Evolutionary conservation across 1,139 yeast genomes (phyloP).

Genomic region (Debaryomycetaceae sp.): DNA sequence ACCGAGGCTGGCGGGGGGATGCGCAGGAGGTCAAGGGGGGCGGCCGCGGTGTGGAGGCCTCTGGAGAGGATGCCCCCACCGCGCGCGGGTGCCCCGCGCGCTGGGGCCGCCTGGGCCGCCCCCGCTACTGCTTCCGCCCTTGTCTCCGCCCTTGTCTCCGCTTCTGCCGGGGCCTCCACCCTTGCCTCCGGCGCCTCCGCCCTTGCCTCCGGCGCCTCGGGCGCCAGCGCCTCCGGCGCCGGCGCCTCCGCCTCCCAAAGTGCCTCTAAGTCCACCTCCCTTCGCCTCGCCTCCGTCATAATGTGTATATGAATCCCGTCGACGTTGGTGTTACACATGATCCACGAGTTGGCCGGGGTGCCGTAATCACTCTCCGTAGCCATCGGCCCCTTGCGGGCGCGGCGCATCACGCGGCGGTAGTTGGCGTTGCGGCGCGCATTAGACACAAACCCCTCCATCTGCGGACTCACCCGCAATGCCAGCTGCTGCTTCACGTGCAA

Average conservation of each 20-base stretch:
- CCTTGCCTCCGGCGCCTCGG: constrained; percentile 13
- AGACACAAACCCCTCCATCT: constrained; percentile 69
- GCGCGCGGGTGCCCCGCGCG: too few species aligned
- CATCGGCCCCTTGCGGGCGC: constrained; percentile 51
- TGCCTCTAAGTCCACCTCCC: constrained; percentile 63
- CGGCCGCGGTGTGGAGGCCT: background rate
- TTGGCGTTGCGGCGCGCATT: constrained; percentile 53
- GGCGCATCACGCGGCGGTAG: constrained; percentile 58
- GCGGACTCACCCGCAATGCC: constrained; percentile 32
- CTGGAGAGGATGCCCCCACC: too few species aligned
- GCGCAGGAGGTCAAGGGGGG: constrained; percentile 1
- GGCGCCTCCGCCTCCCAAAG: constrained; percentile 38
- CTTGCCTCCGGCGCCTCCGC: constrained; percentile 6
- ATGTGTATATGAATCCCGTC: constrained; percentile 68
- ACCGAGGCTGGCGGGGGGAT: constrained; percentile 2
- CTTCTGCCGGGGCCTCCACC: too few species aligned
- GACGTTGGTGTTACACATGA: constrained; percentile 64
- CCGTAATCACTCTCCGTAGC: constrained; percentile 59
- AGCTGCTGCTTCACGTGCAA: constrained; percentile 31
- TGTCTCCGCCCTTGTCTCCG: too few species aligned
- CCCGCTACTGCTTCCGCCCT: too few species aligned
- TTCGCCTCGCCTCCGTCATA: constrained; percentile 64
- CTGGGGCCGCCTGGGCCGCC: too few species aligned
- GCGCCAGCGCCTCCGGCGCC: constrained; percentile 17
- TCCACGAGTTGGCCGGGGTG: constrained; percentile 66